phyloP scores from a whole-genome alignment of 1,284 basidiomycete genomes.

The Papiliotrema laurentii region DNA sequence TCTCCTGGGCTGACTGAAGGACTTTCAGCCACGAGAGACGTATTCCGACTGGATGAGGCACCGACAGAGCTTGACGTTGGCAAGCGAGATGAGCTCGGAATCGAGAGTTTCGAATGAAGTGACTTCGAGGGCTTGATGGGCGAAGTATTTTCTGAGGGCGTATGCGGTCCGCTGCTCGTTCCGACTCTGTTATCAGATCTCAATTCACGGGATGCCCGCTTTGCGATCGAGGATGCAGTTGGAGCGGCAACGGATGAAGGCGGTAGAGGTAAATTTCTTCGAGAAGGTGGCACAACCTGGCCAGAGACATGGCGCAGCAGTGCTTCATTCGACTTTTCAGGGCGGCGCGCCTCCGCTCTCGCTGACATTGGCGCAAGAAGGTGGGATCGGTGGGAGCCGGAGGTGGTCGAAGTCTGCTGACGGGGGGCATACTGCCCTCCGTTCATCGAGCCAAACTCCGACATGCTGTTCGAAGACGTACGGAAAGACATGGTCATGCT shows the following conservation, averaged over 20 bases:
- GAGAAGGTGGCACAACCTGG: slow-evolving; percentile 40
- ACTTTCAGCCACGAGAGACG: slow-evolving; percentile 46
- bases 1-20: slow-evolving; percentile 55
- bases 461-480: slow-evolving; percentile 11
- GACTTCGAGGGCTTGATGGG: slow-evolving; percentile 39
- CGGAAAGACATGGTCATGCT: slow-evolving; percentile 3
- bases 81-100: slow-evolving; percentile 22
- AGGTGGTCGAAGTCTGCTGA: slow-evolving; percentile 23
- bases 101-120: slow-evolving; percentile 36
- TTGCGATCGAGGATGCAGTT: slow-evolving; percentile 40
- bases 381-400: slow-evolving; percentile 33
- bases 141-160: slow-evolving; percentile 5
- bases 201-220: slow-evolving; percentile 27
- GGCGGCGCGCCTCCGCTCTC: slow-evolving; percentile 20
- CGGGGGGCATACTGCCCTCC: slow-evolving; percentile 8
- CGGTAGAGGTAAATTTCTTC: slow-evolving; percentile 59
- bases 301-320: slow-evolving; percentile 10
- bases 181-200: slow-evolving; percentile 14
- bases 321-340: slow-evolving; percentile 8
- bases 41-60: slow-evolving; percentile 22
- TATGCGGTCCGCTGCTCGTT: slow-evolving; percentile 8
- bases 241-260: slow-evolving; percentile 37
- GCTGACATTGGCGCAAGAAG: slow-evolving; percentile 39
- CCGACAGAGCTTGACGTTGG: slow-evolving; percentile 40
- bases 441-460: slow-evolving; percentile 26